A percentile compares a stretch with the other conserved stretches of the same genome.
Conservation (phyloP, 352 stramenopile genomes). For the Elongisporangium anandrum region DNA sequence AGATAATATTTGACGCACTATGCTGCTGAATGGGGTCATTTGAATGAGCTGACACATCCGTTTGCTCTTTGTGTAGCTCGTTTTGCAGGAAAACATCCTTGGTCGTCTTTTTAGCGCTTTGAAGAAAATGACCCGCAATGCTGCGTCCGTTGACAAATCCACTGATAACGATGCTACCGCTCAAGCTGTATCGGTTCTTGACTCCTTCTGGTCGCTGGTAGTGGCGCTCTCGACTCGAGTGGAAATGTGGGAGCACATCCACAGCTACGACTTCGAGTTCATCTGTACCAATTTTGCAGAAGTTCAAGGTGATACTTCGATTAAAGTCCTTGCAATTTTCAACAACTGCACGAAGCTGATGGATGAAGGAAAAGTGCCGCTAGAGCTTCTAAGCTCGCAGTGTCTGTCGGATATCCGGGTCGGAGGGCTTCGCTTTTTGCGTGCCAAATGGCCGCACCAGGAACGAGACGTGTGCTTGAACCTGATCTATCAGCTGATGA, state of each 20-base stretch:
- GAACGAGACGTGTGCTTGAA: constrained; percentile 63
- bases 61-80: constrained; percentile 27
- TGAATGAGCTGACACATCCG: not conserved
- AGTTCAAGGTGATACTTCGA: constrained; percentile 24
- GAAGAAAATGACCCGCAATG: constrained; percentile 33
- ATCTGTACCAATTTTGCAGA: constrained; percentile 52
- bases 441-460: constrained; percentile 64
- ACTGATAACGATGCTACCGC: not conserved
- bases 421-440: constrained; percentile 58
- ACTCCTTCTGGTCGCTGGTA: constrained; percentile 49
- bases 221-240: constrained; percentile 22
- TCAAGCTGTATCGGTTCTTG: constrained; percentile 9
- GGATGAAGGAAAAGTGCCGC: constrained; percentile 29
- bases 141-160: not conserved
- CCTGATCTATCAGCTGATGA: constrained; percentile 58
- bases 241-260: constrained; percentile 42
- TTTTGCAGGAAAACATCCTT: constrained; percentile 38
- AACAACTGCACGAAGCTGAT: constrained; percentile 55
- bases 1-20: constrained; percentile 14
- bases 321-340: constrained; percentile 43
- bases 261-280: constrained; percentile 60
- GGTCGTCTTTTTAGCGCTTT: constrained; percentile 38
- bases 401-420: constrained; percentile 52
- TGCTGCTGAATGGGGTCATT: too few relatives aligned
- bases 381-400: constrained; percentile 50